Evolutionary conservation across 495 filamentous ascomycete genomes (phyloP).

Genomic region (Umbilicaria muhlenbergii): DNA sequence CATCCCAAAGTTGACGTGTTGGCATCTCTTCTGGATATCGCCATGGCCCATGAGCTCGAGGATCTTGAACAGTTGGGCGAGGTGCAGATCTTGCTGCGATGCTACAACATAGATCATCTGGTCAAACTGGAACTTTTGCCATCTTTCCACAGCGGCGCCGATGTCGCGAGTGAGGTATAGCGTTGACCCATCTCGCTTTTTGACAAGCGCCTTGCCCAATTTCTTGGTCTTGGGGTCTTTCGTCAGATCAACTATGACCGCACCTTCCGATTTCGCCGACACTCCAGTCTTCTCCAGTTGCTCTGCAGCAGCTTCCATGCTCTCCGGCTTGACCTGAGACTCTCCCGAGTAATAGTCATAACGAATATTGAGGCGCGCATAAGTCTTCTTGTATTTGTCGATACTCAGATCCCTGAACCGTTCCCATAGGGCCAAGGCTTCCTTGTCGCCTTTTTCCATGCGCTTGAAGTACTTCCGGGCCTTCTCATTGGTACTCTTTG

Average conservation of each 20-base stretch:
- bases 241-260: conserved; percentile 73
- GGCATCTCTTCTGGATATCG: conserved; percentile 42
- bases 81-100: conserved; percentile 54
- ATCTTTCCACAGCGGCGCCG: conserved; percentile 46
- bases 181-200: conserved; percentile 52
- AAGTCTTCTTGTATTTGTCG: conserved; percentile 65
- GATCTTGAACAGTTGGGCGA: conserved; percentile 58
- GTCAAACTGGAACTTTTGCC: conserved; percentile 49
- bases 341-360: conserved; percentile 94
- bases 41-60: conserved; percentile 50
- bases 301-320: conserved; percentile 54
- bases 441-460: conserved; percentile 70
- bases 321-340: conserved; percentile 72
- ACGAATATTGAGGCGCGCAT: conserved; percentile 73
- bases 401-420: conserved; percentile 86
- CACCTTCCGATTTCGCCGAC: conserved; percentile 72
- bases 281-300: conserved; percentile 56
- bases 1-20: conserved; percentile 64
- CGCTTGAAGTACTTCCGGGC: conserved; percentile 74
- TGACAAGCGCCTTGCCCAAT: conserved; percentile 51
- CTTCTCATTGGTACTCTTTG: conserved; percentile 45
- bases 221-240: conserved; percentile 51
- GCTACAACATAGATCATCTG: conserved; percentile 67
- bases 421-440: conserved; percentile 67
- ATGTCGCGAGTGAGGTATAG: conserved; percentile 62